Evolutionary conservation across 192 early-diverging fungal species (phyloP).

Genomic region (Backusella parvicylindrica): DNA sequence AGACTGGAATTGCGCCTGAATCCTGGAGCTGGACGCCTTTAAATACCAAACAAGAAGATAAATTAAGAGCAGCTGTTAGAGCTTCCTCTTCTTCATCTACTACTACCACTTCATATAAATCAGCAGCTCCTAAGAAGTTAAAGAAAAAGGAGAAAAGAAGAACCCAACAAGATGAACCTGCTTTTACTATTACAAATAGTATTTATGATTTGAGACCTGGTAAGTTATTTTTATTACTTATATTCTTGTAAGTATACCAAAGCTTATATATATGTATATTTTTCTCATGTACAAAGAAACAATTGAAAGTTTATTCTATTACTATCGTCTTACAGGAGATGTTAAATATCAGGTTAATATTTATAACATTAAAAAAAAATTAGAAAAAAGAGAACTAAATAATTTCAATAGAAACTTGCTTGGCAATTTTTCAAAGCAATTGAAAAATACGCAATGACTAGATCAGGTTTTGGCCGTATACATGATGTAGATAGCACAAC

Average conservation of each 20-base stretch:
- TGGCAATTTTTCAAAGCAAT: slow-evolving; percentile 48
- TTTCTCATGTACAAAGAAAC: slow-evolving; percentile 45
- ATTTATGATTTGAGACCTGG: slow-evolving; percentile 39
- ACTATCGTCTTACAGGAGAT: slow-evolving; percentile 71
- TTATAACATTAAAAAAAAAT: neutral
- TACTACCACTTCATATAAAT: neutral
- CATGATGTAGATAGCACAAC: slow-evolving; percentile 5
- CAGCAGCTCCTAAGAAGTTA: neutral
- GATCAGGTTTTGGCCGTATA: slow-evolving; percentile 14
- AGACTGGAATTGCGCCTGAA: slow-evolving; percentile 47
- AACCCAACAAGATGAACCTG: neutral
- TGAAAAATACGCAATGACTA: slow-evolving; percentile 8
- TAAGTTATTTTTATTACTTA: slow-evolving; percentile 10
- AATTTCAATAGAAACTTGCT: slow-evolving; percentile 43
- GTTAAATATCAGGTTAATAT: slow-evolving; percentile 41
- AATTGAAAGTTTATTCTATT: slow-evolving; percentile 65
- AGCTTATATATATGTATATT: neutral
- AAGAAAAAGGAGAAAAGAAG: neutral
- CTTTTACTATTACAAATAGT: slow-evolving; percentile 25
- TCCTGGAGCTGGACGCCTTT: slow-evolving; percentile 23
- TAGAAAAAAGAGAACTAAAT: too few relatives aligned
- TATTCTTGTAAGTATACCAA: neutral
- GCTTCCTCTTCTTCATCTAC: neutral
- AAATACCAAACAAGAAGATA: neutral
- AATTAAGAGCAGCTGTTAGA: neutral